phyloP scores from a whole-genome alignment of 2,329 filamentous ascomycete genomes.

The Leptosphaerulina australis region DNA sequence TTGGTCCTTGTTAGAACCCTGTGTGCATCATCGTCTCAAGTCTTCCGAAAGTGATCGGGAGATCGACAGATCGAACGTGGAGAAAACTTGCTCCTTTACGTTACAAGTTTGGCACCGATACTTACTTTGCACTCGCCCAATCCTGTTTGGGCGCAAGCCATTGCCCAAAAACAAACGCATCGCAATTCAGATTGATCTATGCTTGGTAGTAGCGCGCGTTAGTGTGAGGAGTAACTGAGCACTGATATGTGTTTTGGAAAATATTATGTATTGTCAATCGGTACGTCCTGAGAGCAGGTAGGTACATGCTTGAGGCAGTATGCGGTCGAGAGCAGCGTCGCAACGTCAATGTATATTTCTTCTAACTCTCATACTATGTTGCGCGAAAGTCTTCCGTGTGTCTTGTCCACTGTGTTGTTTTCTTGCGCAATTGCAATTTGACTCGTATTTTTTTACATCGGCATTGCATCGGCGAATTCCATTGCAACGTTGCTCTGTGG shows the following conservation, averaged over 20 bases:
- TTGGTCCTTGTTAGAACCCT: background rate
- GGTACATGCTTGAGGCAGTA: too few relatives aligned
- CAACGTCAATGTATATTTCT: too few relatives aligned
- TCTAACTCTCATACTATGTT: too few relatives aligned
- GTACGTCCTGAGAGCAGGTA: background rate
- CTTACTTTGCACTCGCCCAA: background rate
- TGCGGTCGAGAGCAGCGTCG: too few relatives aligned
- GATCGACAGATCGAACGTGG: slow-evolving; percentile 20
- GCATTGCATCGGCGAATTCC: slow-evolving; percentile 2
- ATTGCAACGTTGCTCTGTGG: slow-evolving; percentile 1
- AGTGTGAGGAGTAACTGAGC: background rate
- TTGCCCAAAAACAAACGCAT: background rate
- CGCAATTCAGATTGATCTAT: background rate
- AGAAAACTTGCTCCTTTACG: slow-evolving; percentile 1
- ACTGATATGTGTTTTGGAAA: slow-evolving; percentile 1
- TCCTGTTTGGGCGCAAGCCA: background rate
- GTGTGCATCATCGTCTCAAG: background rate
- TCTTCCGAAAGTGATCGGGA: slow-evolving; percentile 21
- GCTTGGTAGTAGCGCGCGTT: background rate
- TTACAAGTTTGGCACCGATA: background rate
- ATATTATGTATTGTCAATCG: background rate
- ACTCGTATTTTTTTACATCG: background rate
- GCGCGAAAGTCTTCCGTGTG: too few relatives aligned
- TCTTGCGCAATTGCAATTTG: background rate
- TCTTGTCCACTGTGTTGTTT: too few relatives aligned